Base-by-base conservation (phyloP, 768 basidiomycete species). In the Galerina sulciceps region DNA sequence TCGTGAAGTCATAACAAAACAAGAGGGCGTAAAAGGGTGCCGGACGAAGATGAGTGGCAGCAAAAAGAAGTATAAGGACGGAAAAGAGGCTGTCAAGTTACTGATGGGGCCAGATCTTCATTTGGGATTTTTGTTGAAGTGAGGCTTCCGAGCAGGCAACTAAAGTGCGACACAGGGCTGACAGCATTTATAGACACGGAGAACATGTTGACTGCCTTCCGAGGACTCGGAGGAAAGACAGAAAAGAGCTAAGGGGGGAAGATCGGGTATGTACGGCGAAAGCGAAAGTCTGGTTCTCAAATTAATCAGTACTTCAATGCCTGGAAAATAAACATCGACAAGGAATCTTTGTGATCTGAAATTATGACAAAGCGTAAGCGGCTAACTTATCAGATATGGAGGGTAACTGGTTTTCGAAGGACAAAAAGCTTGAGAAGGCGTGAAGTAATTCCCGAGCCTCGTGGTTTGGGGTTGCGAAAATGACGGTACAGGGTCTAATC, bases 181-280 rank as follows among this genome's bases (percentile, higher is more conserved):
- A 61, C 60, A 58, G 53, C 55, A 26, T 48, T 54, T 43, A 46
- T 37, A 52, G 53, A 57, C 55, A 45, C 45, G 45, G 47, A 62
- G 40, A 53, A 52, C 48, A 51, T 47, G 36, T 45, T 59, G 18
- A 42, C 26, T 31, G 26, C 26, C 26, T 31, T 31, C 26, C 26
- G 26, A 31, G 26, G 26, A 31, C 26, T 31, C 26, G 26, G 26
- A 31, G 26, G 26, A 31, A 31, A 1, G 26, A 31, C 4, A 31
- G 26, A 31, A 31, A 31, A 31, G 26, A 31, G 26, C 26, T 31
- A 31, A 31, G 26, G 26, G 26, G 26, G 26, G 8, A 31, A 31
- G 26, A 31, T 31, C 26, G 26, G 26, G 26, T 31, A 31, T 31
- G 26, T 2, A 31, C 26, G 26, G 26, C 26, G 26, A 31, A 31